Conservation (phyloP, 2,329 filamentous ascomycete genomes). For the Fonsecaea multimorphosa region DNA sequence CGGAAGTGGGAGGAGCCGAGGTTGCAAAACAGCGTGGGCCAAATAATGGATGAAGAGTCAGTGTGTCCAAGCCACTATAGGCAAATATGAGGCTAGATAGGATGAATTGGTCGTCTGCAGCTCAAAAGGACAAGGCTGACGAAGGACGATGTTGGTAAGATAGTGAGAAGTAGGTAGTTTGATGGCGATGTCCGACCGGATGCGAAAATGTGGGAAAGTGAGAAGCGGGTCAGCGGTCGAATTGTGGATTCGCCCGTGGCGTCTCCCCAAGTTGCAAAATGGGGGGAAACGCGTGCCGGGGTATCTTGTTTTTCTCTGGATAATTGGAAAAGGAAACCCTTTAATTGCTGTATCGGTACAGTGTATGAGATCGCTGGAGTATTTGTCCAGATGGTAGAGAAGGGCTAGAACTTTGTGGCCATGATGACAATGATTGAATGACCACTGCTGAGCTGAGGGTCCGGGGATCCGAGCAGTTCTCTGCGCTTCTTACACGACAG, state of each 20-base stretch:
- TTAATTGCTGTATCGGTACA: background rate
- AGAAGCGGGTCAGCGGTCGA: constrained; percentile 17
- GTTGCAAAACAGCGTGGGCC: background rate
- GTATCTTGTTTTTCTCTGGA: background rate
- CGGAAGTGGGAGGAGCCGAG: background rate
- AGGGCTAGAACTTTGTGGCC: background rate
- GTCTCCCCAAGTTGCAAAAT: background rate
- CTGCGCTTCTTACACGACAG: background rate
- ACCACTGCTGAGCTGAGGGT: background rate
- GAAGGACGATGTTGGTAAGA: background rate
- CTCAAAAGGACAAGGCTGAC: constrained; percentile 16
- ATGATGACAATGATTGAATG: background rate
- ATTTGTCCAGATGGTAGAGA: background rate
- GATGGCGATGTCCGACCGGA: constrained; percentile 13
- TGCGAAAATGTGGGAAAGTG: constrained; percentile 20
- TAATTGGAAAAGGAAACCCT: background rate
- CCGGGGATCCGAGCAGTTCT: background rate
- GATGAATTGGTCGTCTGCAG: background rate
- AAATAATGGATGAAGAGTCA: background rate
- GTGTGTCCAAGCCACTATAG: background rate
- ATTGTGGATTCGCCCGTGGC: constrained; percentile 17
- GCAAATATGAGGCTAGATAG: background rate
- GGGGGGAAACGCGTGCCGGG: constrained; percentile 14
- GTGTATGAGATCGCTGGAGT: background rate
- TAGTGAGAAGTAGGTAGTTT: constrained; percentile 11